phyloP scores from a whole-genome alignment of 768 basidiomycete species.

The Boletus bicolor region DNA sequence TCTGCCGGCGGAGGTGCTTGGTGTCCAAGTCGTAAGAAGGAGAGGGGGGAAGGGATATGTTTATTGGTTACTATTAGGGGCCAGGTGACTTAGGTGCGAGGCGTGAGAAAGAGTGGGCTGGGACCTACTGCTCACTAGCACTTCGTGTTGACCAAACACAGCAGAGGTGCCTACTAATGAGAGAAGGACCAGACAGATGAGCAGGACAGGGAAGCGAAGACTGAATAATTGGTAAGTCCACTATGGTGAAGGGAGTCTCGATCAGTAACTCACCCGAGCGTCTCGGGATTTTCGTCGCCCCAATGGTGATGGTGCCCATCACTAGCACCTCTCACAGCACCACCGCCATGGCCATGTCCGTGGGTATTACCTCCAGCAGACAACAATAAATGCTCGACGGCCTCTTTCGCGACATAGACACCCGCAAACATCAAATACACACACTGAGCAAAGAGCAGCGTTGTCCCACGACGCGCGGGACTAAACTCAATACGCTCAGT shows the following conservation, averaged over 20 bases:
- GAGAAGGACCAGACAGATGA: conserved; percentile 53
- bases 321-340: conserved; percentile 35
- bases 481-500: conserved; percentile 32
- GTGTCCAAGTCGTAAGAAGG: conserved; percentile 39
- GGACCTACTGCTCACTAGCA: conserved; percentile 59
- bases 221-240: conserved; percentile 29
- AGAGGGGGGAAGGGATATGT: conserved; percentile 52
- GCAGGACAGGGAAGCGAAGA: conserved; percentile 63
- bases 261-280: conserved; percentile 37
- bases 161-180: conserved; percentile 56
- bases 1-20: conserved; percentile 5
- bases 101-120: background rate
- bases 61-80: conserved; percentile 52
- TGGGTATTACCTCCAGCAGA: conserved; percentile 78
- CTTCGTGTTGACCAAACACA: conserved; percentile 60
- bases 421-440: conserved; percentile 94
- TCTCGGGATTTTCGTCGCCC: conserved; percentile 47
- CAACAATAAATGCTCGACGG: conserved; percentile 86
- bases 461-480: conserved; percentile 63
- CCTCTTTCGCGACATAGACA: conserved; percentile 96
- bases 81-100: conserved; percentile 2
- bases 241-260: background rate
- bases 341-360: conserved; percentile 58
- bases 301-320: conserved; percentile 66
- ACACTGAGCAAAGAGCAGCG: conserved; percentile 81